phyloP scores from a whole-genome alignment of 2,329 filamentous ascomycete genomes.

The Waltergamsia citrina region DNA sequence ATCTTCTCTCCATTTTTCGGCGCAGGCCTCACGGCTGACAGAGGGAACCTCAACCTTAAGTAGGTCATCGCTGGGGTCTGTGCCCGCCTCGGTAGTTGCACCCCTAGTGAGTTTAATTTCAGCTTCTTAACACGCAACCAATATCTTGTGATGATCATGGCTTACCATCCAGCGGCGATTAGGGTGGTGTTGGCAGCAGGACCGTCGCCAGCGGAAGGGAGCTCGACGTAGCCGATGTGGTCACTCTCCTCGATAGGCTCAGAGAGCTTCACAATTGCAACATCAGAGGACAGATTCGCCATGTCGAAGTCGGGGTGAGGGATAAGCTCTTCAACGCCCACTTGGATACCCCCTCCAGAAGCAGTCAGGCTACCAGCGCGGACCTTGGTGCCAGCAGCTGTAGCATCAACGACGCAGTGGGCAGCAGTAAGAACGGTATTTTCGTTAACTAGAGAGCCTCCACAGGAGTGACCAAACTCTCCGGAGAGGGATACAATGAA shows the following conservation, averaged over 20 bases:
- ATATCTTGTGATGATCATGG: neutral
- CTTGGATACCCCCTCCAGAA: slow-evolving; percentile 13
- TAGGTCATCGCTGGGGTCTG: slow-evolving; percentile 10
- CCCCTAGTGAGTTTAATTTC: slow-evolving; percentile 2
- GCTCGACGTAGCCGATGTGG: slow-evolving; percentile 3
- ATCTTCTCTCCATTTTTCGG: slow-evolving; percentile 10
- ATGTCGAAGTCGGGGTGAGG: slow-evolving; percentile 14
- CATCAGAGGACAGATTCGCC: slow-evolving; percentile 12
- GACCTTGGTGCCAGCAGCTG: slow-evolving; percentile 10
- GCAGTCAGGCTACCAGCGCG: slow-evolving; percentile 14
- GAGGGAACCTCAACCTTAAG: slow-evolving; percentile 20
- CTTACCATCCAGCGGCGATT: slow-evolving; percentile 6
- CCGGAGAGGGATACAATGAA: slow-evolving; percentile 17
- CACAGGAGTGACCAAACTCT: slow-evolving; percentile 13
- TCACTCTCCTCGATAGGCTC: slow-evolving; percentile 8
- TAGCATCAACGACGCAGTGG: slow-evolving; percentile 15
- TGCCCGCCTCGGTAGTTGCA: slow-evolving; percentile 5
- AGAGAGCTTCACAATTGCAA: slow-evolving; percentile 19
- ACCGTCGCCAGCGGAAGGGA: slow-evolving; percentile 4
- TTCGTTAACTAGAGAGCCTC: slow-evolving; percentile 17
- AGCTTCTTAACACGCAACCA: neutral
- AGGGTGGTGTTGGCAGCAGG: slow-evolving; percentile 1
- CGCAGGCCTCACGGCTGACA: slow-evolving; percentile 15
- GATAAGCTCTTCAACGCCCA: slow-evolving; percentile 12
- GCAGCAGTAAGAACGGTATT: slow-evolving; percentile 20